These are phyloP conservation scores for Tolypocladium tundrense DNA, from an alignment of 2,329 filamentous ascomycete genomes.

Conservation along the genomic window DNA sequence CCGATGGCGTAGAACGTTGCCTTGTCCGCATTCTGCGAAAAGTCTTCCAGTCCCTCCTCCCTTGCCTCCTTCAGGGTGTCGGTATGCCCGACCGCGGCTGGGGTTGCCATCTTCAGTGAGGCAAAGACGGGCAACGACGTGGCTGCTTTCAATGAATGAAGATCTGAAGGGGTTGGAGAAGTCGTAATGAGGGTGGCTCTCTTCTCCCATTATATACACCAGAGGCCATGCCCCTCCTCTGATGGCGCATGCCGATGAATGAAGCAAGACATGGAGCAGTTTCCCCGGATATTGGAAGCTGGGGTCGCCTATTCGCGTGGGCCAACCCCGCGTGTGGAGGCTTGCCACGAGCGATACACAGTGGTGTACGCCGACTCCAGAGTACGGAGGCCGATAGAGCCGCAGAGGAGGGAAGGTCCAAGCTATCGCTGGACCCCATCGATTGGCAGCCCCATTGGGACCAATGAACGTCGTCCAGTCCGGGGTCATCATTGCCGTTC, in stretches of 20 bases:
- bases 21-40: background rate
- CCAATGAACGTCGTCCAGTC: background rate
- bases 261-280: background rate
- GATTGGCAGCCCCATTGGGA: background rate
- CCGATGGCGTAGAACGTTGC: background rate
- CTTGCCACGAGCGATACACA: background rate
- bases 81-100: background rate
- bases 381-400: background rate
- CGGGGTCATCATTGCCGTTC: background rate
- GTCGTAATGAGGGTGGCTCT: background rate
- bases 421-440: background rate
- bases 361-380: background rate
- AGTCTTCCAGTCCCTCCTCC: background rate
- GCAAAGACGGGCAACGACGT: background rate
- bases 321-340: background rate
- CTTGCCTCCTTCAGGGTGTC: background rate
- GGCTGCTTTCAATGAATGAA: background rate
- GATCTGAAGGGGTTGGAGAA: background rate
- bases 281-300: background rate
- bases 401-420: background rate
- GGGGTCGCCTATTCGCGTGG: background rate
- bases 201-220: background rate
- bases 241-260: background rate
- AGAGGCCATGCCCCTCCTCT: background rate
- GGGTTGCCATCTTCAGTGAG: background rate